These are phyloP conservation scores for Ampelomyces quisqualis DNA, from an alignment of 2,329 filamentous ascomycete species.

Conservation along the genomic window DNA sequence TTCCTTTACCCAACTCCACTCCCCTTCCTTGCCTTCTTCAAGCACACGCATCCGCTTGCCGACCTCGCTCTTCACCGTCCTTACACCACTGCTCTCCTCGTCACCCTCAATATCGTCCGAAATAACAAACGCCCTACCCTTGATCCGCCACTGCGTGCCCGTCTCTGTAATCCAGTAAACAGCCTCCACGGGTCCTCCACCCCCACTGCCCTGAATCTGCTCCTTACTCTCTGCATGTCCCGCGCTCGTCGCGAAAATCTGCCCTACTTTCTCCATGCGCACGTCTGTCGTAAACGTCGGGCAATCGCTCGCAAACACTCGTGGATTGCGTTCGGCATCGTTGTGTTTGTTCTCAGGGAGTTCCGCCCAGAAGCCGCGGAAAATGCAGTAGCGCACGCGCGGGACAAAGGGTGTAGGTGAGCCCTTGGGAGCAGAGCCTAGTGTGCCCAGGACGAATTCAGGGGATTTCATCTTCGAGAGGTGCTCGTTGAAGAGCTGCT, in stretches of 20 bases:
- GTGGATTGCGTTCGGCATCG: slow-evolving; percentile 68
- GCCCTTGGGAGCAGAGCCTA: slow-evolving; percentile 46
- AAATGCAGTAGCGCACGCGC: slow-evolving; percentile 77
- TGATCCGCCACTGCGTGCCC: slow-evolving; percentile 80
- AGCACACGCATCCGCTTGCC: slow-evolving; percentile 63
- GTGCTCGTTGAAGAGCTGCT: slow-evolving; percentile 52
- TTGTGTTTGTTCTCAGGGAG: slow-evolving; percentile 73
- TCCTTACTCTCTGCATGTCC: slow-evolving; percentile 49
- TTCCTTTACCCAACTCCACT: slow-evolving; percentile 79
- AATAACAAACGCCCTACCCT: slow-evolving; percentile 74
- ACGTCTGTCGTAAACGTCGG: slow-evolving; percentile 84
- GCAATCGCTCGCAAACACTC: slow-evolving; percentile 72
- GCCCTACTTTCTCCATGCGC: slow-evolving; percentile 78
- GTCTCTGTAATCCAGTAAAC: slow-evolving; percentile 75
- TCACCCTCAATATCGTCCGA: slow-evolving; percentile 64
- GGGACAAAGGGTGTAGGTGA: slow-evolving; percentile 48
- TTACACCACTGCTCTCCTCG: slow-evolving; percentile 55
- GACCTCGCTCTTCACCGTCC: slow-evolving; percentile 62
- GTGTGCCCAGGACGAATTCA: slow-evolving; percentile 55
- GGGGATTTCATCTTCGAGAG: slow-evolving; percentile 51
- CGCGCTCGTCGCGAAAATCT: slow-evolving; percentile 61
- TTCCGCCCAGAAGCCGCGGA: slow-evolving; percentile 78
- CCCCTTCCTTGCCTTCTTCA: slow-evolving; percentile 45
- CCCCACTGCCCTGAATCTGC: slow-evolving; percentile 55
- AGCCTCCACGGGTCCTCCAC: slow-evolving; percentile 74